Evolutionary conservation across 2,329 filamentous ascomycete genomes (phyloP).

Genomic region (Aotearoamyces nothofagi): DNA sequence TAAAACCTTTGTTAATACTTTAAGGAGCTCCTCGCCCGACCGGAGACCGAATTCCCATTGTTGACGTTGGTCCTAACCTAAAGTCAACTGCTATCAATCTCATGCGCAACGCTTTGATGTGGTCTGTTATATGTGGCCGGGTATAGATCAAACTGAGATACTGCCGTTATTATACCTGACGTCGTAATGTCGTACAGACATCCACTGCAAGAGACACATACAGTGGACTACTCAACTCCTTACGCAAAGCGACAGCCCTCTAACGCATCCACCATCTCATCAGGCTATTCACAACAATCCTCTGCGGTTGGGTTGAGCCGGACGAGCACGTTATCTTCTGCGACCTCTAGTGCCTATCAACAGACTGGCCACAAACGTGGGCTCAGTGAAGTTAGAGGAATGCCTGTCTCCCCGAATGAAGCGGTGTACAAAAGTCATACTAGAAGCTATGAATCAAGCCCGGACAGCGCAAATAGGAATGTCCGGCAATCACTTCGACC

Average conservation of each 20-base stretch:
- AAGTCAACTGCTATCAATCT: too few species aligned
- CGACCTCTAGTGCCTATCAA: slow-evolving; percentile 45
- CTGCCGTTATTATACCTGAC: background rate
- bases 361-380: slow-evolving; percentile 52
- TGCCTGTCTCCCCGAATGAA: slow-evolving; percentile 32
- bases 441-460: slow-evolving; percentile 25
- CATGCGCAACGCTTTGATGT: slow-evolving; percentile 9
- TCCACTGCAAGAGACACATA: slow-evolving; percentile 40
- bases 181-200: slow-evolving; percentile 40
- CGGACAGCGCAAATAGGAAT: slow-evolving; percentile 54
- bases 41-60: too few species aligned
- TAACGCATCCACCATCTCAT: slow-evolving; percentile 56
- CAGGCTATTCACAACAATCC: slow-evolving; percentile 41
- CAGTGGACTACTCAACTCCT: slow-evolving; percentile 26
- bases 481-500: slow-evolving; percentile 66
- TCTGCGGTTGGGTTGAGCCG: slow-evolving; percentile 38
- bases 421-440: slow-evolving; percentile 26
- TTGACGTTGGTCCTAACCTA: too few species aligned
- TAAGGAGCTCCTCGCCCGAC: too few species aligned
- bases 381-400: slow-evolving; percentile 53
- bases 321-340: slow-evolving; percentile 58
- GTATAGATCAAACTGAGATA: background rate
- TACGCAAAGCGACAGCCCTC: slow-evolving; percentile 45
- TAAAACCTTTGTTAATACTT: too few species aligned
- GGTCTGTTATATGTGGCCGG: slow-evolving; percentile 2